These are phyloP conservation scores for Hypsizygus ulmarius DNA, from an alignment of 1,284 basidiomycete species.

Conservation along the genomic window DNA sequence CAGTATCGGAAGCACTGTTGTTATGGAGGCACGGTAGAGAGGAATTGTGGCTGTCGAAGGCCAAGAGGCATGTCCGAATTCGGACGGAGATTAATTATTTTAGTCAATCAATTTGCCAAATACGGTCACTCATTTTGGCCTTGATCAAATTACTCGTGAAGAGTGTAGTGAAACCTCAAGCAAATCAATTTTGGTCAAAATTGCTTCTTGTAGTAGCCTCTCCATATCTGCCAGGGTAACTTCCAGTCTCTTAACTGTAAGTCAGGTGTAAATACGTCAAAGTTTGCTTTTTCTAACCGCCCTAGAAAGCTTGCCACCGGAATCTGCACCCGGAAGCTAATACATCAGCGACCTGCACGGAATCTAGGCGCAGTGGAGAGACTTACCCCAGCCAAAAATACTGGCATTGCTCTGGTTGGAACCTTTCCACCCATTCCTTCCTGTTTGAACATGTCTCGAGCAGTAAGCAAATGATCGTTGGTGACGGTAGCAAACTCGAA, in stretches of 20 bases:
- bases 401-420: conserved; percentile 65
- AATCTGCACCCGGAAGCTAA: conserved; percentile 45
- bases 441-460: conserved; percentile 73
- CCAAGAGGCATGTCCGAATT: conserved; percentile 25
- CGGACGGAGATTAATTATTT: conserved; percentile 43
- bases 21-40: conserved; percentile 23
- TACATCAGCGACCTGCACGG: conserved; percentile 3
- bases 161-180: neutral
- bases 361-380: conserved; percentile 7
- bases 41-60: conserved; percentile 18
- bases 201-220: conserved; percentile 57
- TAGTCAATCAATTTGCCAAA: conserved; percentile 36
- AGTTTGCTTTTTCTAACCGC: conserved; percentile 75
- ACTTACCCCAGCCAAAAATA: conserved; percentile 79
- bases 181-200: conserved; percentile 41
- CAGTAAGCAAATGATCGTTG: conserved; percentile 88
- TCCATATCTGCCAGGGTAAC: conserved; percentile 86
- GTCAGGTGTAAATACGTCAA: conserved; percentile 77
- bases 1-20: conserved; percentile 15
- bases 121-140: conserved; percentile 10
- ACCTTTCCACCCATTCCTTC: conserved; percentile 53
- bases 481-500: conserved; percentile 89
- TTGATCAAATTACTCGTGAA: too few species aligned
- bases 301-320: conserved; percentile 73
- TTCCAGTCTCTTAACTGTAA: conserved; percentile 80